These are phyloP conservation scores for Rhynchospora pubera DNA, from an alignment of 176 grass and related monocot genomes.

Conservation along the genomic window DNA sequence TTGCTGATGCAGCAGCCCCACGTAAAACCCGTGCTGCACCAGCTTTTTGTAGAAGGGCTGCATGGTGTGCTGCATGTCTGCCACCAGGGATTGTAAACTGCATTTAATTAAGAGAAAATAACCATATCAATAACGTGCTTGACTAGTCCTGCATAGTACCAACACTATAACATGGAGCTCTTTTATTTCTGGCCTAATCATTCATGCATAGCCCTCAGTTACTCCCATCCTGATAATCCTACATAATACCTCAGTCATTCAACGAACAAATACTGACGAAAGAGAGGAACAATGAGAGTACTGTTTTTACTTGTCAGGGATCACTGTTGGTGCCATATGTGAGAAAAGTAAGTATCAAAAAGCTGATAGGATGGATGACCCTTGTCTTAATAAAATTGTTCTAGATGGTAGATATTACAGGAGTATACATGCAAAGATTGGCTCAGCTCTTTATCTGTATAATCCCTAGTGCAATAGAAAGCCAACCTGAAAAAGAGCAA, in stretches of 20 bases:
- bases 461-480: neutral
- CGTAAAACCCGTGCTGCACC: constrained; percentile 73
- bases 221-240: neutral
- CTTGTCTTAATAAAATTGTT: neutral
- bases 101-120: constrained; percentile 20
- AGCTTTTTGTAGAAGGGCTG: constrained; percentile 69
- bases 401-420: neutral
- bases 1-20: constrained; percentile 61
- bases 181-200: neutral
- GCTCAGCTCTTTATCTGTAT: neutral
- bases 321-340: neutral
- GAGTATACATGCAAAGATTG: neutral
- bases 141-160: neutral
- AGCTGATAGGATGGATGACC: neutral
- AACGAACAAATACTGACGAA: neutral
- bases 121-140: neutral
- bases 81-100: constrained; percentile 97
- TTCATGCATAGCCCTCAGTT: neutral
- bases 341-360: neutral
- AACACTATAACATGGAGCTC: neutral
- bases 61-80: constrained; percentile 77
- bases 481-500: constrained; percentile 98
- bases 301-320: neutral
- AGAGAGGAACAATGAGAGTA: neutral
- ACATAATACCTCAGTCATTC: neutral